Evolutionary conservation across 2,329 filamentous ascomycete species (phyloP).

Genomic region (Xylariaceae sp.): DNA sequence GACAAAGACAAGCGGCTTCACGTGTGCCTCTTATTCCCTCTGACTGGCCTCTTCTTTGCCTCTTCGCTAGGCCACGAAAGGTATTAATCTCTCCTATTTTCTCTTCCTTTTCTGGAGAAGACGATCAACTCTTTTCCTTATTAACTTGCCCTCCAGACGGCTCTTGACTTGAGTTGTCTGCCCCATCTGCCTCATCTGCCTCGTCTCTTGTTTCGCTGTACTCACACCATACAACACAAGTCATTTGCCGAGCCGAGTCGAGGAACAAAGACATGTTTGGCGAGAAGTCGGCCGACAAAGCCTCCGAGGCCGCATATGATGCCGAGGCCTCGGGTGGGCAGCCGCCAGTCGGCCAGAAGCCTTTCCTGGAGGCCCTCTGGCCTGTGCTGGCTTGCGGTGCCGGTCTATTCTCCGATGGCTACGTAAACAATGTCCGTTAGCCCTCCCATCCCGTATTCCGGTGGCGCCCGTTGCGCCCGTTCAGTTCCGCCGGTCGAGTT

Average conservation of each 20-base stretch:
- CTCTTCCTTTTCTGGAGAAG: not conserved
- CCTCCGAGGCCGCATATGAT: constrained; percentile 16
- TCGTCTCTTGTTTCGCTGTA: no score
- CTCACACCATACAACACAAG: not conserved
- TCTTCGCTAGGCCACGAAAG: not conserved
- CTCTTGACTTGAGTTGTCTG: no score
- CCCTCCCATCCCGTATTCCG: not conserved
- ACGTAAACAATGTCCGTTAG: constrained; percentile 71
- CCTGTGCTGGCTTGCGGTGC: constrained; percentile 85
- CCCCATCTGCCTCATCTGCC: no score
- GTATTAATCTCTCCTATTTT: not conserved
- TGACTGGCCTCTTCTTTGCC: not conserved
- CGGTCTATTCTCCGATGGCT: constrained; percentile 87
- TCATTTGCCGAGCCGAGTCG: not conserved
- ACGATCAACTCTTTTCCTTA: no score
- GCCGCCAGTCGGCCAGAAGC: constrained; percentile 29
- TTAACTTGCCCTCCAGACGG: no score
- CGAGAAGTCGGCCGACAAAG: constrained; percentile 22
- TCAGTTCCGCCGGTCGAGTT: not conserved
- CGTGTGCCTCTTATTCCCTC: not conserved
- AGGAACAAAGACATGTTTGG: constrained; percentile 23
- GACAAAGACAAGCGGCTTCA: not conserved
- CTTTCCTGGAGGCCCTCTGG: constrained; percentile 38
- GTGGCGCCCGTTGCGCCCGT: constrained; percentile 11
- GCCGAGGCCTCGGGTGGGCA: constrained; percentile 14